Conservation (phyloP, 441 rosid species). For the Geranium incanum region DNA sequence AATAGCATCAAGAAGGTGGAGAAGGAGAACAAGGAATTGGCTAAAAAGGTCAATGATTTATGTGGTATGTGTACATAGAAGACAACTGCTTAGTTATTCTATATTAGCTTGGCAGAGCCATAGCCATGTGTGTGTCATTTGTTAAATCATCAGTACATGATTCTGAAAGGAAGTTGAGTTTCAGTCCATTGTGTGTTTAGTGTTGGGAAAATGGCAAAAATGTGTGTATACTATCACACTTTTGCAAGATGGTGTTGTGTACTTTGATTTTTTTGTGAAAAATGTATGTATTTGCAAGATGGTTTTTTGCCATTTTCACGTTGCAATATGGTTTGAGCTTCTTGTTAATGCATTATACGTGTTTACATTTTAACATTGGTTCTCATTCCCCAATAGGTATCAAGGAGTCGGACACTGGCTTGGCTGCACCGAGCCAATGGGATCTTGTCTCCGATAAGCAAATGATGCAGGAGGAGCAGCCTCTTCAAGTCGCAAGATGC, state of each 20-base stretch:
- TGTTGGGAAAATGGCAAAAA: no score
- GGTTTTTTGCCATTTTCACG: no score
- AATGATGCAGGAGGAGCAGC: conserved; percentile 99
- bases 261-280: no score
- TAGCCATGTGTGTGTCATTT: neutral
- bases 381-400: conserved; percentile 43
- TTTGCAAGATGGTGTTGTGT: no score
- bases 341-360: neutral
- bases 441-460: conserved; percentile 97
- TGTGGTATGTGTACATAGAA: conserved; percentile 47
- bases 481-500: conserved; percentile 96
- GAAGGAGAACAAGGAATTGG: conserved; percentile 85
- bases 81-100: neutral
- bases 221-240: no score
- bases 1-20: conserved; percentile 74
- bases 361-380: neutral
- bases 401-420: conserved; percentile 97
- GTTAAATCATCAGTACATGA: neutral
- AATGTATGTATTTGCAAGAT: no score
- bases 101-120: neutral
- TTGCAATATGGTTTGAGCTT: no score
- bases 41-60: conserved; percentile 79
- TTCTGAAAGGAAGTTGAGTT: neutral
- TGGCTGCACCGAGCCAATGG: conserved; percentile 98
- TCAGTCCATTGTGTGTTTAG: neutral